These are phyloP conservation scores for Dysphania ambrosioides DNA, from an alignment of 148 eudicot species.

Conservation along the genomic window DNA sequence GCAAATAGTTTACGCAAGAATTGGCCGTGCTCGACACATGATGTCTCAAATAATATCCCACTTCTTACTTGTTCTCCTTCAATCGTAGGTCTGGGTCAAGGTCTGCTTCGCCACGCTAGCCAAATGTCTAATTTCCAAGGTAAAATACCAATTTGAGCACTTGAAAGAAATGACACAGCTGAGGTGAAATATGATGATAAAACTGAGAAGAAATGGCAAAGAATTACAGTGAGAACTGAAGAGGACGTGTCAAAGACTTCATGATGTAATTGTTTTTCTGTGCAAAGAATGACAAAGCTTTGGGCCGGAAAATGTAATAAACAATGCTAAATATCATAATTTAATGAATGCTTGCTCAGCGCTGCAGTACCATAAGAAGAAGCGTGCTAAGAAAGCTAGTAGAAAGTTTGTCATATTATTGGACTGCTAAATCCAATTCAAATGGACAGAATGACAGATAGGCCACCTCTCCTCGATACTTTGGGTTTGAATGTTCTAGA, in stretches of 20 bases:
- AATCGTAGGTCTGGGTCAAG: too few relatives aligned
- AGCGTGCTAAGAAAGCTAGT: not conserved
- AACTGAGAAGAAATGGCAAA: not conserved
- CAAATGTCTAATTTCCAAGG: not conserved
- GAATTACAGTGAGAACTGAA: not conserved
- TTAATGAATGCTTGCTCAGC: not conserved
- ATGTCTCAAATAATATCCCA: too few relatives aligned
- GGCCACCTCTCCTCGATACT: too few relatives aligned
- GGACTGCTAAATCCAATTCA: too few relatives aligned
- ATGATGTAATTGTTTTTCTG: not conserved
- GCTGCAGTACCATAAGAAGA: not conserved
- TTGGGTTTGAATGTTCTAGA: too few relatives aligned
- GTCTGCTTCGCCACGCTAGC: constrained; percentile 26
- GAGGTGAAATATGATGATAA: not conserved
- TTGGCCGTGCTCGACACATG: too few relatives aligned
- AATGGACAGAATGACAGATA: too few relatives aligned
- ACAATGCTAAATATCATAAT: too few relatives aligned
- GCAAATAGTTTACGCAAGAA: too few relatives aligned
- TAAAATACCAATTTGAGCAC: not conserved
- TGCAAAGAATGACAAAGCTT: not conserved
- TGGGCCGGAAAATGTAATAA: not conserved
- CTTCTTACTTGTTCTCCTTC: constrained; percentile 4
- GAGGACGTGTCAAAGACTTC: not conserved
- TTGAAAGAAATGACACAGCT: not conserved
- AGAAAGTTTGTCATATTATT: not conserved